Evolutionary conservation across 371 early-diverging fungal species (phyloP).

Genomic region (Capillidium rhysosporum): DNA sequence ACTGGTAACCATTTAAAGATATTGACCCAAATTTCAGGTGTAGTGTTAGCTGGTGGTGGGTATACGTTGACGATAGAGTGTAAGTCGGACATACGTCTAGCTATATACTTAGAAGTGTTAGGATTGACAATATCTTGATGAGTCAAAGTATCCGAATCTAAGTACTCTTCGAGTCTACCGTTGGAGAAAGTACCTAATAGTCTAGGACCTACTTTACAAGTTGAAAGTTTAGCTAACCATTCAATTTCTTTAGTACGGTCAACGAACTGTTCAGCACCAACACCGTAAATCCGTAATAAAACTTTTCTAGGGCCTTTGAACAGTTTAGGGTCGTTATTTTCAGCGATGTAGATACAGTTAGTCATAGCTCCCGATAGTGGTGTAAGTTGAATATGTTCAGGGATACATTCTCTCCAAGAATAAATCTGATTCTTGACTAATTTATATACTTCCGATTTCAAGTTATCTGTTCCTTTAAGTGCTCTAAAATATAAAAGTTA

Average conservation of each 20-base stretch:
- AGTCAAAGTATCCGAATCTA: slow-evolving; percentile 52
- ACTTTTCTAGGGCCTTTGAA: slow-evolving; percentile 20
- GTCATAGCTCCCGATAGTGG: slow-evolving; percentile 74
- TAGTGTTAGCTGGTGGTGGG: slow-evolving; percentile 19
- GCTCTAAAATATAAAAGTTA: not conserved
- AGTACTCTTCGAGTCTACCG: slow-evolving; percentile 71
- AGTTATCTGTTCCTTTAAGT: not conserved
- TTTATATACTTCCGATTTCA: not conserved
- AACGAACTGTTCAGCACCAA: slow-evolving; percentile 53
- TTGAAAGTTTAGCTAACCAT: slow-evolving; percentile 50
- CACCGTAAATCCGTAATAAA: slow-evolving; percentile 54
- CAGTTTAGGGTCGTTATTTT: slow-evolving; percentile 13
- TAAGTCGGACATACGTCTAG: slow-evolving; percentile 43
- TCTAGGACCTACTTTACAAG: slow-evolving; percentile 50
- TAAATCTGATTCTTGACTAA: not conserved
- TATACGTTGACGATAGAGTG: slow-evolving; percentile 49
- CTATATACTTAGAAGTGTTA: slow-evolving; percentile 44
- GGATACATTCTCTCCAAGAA: not conserved
- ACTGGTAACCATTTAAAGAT: slow-evolving; percentile 39
- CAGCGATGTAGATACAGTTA: slow-evolving; percentile 61
- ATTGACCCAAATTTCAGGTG: slow-evolving; percentile 42
- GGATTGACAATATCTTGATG: slow-evolving; percentile 44
- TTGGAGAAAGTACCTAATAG: slow-evolving; percentile 67
- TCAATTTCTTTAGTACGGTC: slow-evolving; percentile 55
- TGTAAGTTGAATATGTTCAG: slow-evolving; percentile 11